Conservation (phyloP, 305 asterid species). For the Ilex paraguariensis region DNA sequence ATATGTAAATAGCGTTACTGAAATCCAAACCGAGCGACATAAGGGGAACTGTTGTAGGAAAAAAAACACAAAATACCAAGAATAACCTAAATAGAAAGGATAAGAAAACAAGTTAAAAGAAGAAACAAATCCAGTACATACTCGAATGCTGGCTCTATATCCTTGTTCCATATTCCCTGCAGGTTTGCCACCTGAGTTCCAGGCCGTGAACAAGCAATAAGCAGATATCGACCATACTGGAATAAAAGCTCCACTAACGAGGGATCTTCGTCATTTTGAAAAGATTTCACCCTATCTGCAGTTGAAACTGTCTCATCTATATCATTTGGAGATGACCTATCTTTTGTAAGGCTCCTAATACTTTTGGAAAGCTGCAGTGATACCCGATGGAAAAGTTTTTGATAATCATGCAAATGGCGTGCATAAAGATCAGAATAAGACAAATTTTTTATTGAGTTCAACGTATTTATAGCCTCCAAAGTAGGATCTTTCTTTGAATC, state of each 20-base stretch:
- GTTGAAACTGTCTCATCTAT: constrained; percentile 26
- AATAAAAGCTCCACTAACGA: constrained; percentile 66
- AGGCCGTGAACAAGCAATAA: constrained; percentile 74
- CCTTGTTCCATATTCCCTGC: constrained; percentile 83
- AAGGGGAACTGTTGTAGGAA: too few relatives aligned
- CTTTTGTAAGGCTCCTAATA: constrained; percentile 12
- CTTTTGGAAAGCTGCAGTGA: constrained; percentile 52
- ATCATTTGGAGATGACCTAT: constrained; percentile 5
- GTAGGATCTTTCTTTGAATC: constrained; percentile 54
- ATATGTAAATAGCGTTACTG: too few relatives aligned
- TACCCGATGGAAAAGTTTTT: constrained; percentile 65
- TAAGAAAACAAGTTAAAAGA: constrained; percentile 1
- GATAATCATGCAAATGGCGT: constrained; percentile 67
- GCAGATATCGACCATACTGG: constrained; percentile 72
- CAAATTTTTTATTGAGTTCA: constrained; percentile 39
- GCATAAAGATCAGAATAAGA: constrained; percentile 57
- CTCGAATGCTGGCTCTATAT: constrained; percentile 73
- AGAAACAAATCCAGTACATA: constrained; percentile 27
- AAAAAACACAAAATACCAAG: too few relatives aligned
- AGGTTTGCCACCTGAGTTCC: constrained; percentile 72
- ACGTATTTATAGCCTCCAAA: constrained; percentile 31
- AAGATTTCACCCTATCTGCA: constrained; percentile 58
- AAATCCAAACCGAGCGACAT: too few relatives aligned
- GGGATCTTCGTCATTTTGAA: constrained; percentile 63
- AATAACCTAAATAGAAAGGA: background rate